These are phyloP conservation scores for Dothistroma septosporum DNA, from an alignment of 2,329 filamentous ascomycete species.

Conservation along the genomic window DNA sequence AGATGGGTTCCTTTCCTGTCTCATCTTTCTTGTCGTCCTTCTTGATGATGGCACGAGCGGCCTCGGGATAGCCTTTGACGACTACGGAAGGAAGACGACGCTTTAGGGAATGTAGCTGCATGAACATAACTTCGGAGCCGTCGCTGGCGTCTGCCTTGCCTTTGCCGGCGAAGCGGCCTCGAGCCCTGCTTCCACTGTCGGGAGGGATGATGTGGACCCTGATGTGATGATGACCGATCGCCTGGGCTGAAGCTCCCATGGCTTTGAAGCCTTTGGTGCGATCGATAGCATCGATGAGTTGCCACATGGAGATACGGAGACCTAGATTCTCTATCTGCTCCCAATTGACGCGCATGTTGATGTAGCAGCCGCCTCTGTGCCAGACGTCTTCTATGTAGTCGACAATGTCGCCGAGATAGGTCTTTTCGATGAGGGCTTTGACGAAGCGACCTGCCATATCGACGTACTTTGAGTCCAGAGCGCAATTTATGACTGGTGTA, in stretches of 20 bases:
- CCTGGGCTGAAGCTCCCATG: slow-evolving; percentile 28
- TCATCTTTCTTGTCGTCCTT: slow-evolving; percentile 64
- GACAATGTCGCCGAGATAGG: slow-evolving; percentile 77
- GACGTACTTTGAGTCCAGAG: slow-evolving; percentile 69
- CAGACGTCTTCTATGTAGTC: slow-evolving; percentile 83
- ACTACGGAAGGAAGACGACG: slow-evolving; percentile 76
- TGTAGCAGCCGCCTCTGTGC: slow-evolving; percentile 69
- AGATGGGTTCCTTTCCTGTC: slow-evolving; percentile 55
- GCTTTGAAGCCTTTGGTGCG: slow-evolving; percentile 77
- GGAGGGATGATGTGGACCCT: slow-evolving; percentile 62
- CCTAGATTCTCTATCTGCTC: slow-evolving; percentile 75
- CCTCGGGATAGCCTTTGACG: slow-evolving; percentile 84
- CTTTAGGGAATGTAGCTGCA: slow-evolving; percentile 80
- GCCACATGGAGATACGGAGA: slow-evolving; percentile 67
- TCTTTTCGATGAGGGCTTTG: slow-evolving; percentile 93
- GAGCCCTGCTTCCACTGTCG: slow-evolving; percentile 36
- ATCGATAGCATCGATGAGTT: slow-evolving; percentile 74
- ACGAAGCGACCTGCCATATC: slow-evolving; percentile 82
- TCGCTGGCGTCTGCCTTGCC: slow-evolving; percentile 36
- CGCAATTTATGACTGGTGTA: slow-evolving; percentile 88
- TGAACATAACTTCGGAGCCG: slow-evolving; percentile 61
- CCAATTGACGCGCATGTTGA: slow-evolving; percentile 78
- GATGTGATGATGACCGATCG: slow-evolving; percentile 46
- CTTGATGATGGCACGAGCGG: slow-evolving; percentile 81
- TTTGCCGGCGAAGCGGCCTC: slow-evolving; percentile 41